Conservation (phyloP, 2,329 filamentous ascomycete species). For the Escovopsis sp. region DNA sequence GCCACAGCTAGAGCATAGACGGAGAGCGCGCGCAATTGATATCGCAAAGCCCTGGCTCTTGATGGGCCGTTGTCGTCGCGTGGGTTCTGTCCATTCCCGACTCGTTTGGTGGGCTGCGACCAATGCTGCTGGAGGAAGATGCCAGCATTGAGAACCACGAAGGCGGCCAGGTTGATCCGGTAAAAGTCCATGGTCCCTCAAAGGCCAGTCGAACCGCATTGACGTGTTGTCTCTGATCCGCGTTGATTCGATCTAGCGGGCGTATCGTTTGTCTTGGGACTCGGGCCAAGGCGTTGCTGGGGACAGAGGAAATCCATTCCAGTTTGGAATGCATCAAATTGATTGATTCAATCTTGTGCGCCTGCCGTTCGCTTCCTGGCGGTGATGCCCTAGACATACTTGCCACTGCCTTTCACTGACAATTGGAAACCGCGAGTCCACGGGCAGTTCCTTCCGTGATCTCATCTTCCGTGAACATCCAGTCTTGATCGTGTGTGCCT, state of each 20-base stretch:
- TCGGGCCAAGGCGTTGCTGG: too few species aligned
- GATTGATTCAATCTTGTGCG: too few species aligned
- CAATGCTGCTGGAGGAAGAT: conserved; percentile 12
- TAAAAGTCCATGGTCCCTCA: conserved; percentile 4
- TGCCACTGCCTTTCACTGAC: too few species aligned
- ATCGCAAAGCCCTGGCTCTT: neutral
- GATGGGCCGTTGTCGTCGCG: neutral
- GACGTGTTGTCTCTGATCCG: neutral
- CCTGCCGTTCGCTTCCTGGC: too few species aligned
- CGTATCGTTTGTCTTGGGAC: too few species aligned
- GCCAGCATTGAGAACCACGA: conserved; percentile 8
- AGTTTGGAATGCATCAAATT: too few species aligned
- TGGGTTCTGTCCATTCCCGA: neutral
- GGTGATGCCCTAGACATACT: too few species aligned
- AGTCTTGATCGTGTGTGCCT: too few species aligned
- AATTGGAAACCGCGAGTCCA: too few species aligned
- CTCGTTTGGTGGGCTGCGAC: neutral
- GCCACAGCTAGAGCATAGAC: conserved; percentile 18
- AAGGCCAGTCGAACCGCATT: neutral
- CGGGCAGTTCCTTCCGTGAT: too few species aligned
- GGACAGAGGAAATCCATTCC: too few species aligned
- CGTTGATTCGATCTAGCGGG: neutral
- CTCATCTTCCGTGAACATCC: too few species aligned
- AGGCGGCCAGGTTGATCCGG: neutral
- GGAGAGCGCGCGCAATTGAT: conserved; percentile 4